Percentiles rank a stretch among this genome's conserved stretches.
These are phyloP conservation scores for Euphorbia schlechtendalii DNA, from an alignment of 441 rosid species.

Conservation along the genomic window DNA sequence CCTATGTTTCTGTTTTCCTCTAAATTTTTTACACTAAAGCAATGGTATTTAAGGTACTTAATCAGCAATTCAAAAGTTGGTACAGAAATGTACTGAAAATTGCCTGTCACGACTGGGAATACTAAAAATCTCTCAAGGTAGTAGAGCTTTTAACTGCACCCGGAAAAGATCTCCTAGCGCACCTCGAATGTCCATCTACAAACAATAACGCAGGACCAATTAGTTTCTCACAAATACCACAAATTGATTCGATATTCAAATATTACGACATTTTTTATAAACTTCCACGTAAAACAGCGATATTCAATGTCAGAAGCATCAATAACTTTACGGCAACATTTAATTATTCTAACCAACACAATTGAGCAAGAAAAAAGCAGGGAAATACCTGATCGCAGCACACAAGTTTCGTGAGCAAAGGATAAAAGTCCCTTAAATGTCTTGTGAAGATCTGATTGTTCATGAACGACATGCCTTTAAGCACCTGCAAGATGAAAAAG, in stretches of 20 bases:
- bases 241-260: neutral
- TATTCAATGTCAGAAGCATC: neutral
- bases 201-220: slow-evolving; percentile 2
- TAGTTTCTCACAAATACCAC: neutral
- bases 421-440: slow-evolving; percentile 89
- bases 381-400: slow-evolving; percentile 92
- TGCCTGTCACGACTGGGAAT: neutral
- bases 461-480: slow-evolving; percentile 94
- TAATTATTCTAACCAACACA: neutral
- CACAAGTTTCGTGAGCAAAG: slow-evolving; percentile 84
- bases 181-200: slow-evolving; percentile 92
- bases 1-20: slow-evolving; percentile 3
- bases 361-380: neutral
- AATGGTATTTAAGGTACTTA: neutral
- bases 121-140: slow-evolving; percentile 31
- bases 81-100: slow-evolving; percentile 3
- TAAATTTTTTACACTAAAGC: slow-evolving; percentile 4
- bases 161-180: slow-evolving; percentile 87
- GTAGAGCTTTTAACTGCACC: slow-evolving; percentile 73
- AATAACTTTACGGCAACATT: neutral
- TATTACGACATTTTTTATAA: neutral
- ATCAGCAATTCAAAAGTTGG: slow-evolving; percentile 6
- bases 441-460: slow-evolving; percentile 72
- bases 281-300: neutral
- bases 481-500: slow-evolving; percentile 53